Base-by-base conservation (phyloP, 192 early-diverging fungal genomes). In the Entophlyctis luteolus region DNA sequence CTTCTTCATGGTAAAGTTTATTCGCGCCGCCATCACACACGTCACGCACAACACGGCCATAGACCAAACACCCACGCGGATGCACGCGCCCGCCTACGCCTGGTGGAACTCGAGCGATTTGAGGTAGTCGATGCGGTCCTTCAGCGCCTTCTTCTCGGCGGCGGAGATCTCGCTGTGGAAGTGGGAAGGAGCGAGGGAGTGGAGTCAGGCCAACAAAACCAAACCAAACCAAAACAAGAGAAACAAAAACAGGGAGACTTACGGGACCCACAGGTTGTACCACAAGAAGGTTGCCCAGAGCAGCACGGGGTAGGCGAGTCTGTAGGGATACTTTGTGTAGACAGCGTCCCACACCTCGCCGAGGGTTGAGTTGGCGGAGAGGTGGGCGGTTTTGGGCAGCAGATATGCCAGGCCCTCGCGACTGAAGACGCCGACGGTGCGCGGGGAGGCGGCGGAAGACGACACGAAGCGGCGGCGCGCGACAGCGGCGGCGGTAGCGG, bases 321-420 rank as follows among this genome's bases (percentile, higher is more conserved):
- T 58, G 75, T 78, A 80, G 1, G 47, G 55, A 72, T 81, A 84
- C 65, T 75, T 73, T 50, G 53, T 54, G 74, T 76, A 84, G 34
- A 74, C 22, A 34, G 46, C 66, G 12, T 81, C 79, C 45, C 42
- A 77, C n/a, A 80, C 55, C 59, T 84, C 68, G 39, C 82, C 82
- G 4, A 83, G 72, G 54, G 79, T 83, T 23, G 70, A 77, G 36
- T 72, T 59, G 18, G 28, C 46, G 63, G 60, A 62, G 59, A 81
- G 29, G 39, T 70, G 62, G 50, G 72, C 57, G 39, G 32, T 32
- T 8, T 14, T 23, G 14, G 60, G 60, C 12, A 62, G 60, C 22
- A 62, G 46, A 32, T 45, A 45, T n/a, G 28, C 60, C 32, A 62
- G 16, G 60, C 45, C 33, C 60, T 62, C 60, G 29, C 23, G 6